phyloP scores from a whole-genome alignment of 2,329 filamentous ascomycete species.

The Fusarium drepaniforme region DNA sequence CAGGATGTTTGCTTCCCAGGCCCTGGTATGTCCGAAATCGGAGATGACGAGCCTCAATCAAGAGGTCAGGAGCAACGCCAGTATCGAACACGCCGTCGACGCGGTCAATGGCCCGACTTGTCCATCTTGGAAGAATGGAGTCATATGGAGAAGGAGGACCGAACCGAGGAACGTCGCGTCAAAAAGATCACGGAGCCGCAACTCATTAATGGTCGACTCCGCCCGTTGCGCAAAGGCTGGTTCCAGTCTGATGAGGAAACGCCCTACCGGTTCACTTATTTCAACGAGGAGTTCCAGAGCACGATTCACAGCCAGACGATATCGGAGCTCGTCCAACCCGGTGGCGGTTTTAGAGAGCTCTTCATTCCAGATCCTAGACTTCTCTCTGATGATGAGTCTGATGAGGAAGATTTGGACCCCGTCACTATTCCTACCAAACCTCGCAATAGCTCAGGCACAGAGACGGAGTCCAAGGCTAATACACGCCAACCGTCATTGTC shows the following conservation, averaged over 20 bases:
- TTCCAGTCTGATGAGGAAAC: constrained; percentile 89
- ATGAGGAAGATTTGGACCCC: constrained; percentile 68
- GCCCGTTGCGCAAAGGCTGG: constrained; percentile 85
- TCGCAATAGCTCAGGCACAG: constrained; percentile 39
- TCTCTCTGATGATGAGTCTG: constrained; percentile 79
- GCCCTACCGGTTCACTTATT: constrained; percentile 97
- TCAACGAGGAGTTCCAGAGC: constrained; percentile 96
- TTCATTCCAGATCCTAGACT: constrained; percentile 90
- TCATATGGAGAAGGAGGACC: constrained; percentile 84
- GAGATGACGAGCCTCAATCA: constrained; percentile 76
- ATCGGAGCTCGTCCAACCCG: constrained; percentile 89
- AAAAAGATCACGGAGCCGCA: constrained; percentile 96
- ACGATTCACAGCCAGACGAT: constrained; percentile 98
- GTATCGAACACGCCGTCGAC: constrained; percentile 66
- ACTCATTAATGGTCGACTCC: constrained; percentile 88
- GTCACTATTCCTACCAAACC: constrained; percentile 39
- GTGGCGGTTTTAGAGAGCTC: constrained; percentile 84
- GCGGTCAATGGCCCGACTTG: constrained; percentile 88
- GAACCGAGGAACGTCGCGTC: constrained; percentile 83
- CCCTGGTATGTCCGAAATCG: constrained; percentile 78
- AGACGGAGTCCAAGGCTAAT: constrained; percentile 58
- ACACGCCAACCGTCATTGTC: constrained; percentile 61
- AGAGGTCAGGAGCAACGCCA: constrained; percentile 55
- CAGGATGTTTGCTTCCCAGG: constrained; percentile 95
- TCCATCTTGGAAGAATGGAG: constrained; percentile 90